Base-by-base conservation (phyloP, 1,139 yeast species). In the Saccharomycopsis hybrid region DNA sequence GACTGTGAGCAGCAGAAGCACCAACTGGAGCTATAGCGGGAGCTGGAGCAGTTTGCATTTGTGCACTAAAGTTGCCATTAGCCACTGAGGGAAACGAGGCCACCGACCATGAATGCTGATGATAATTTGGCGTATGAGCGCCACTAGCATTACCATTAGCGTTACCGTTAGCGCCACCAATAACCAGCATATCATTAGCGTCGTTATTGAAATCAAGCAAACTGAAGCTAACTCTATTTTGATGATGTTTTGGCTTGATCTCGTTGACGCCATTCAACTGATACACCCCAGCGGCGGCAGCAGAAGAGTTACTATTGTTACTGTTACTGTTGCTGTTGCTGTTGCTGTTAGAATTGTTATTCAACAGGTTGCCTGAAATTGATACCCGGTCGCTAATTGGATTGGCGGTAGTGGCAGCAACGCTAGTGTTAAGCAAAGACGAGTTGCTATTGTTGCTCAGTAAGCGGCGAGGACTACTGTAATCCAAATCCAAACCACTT, bases 21-120 rank as follows among this genome's bases (percentile, higher is more conserved):
- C n/a, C n/a, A n/a, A n/a, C n/a, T n/a, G n/a, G n/a, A n/a, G n/a
- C n/a, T n/a, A n/a, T n/a, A n/a, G n/a, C n/a, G 13, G 39, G 39
- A 25, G 7, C 32, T 13, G 13, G 4, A n/a, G 4, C 36, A 31
- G 36, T 30, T 30, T 5, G 29, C n/a, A 5, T 42, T 18, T 24
- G 44, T 7, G 32, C 24, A 5, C 33, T 9, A n/a, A n/a, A n/a
- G n/a, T n/a, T n/a, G n/a, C n/a, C 18, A 24, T 31, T 32, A 4
- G 44, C 28, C n/a, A 35, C 24, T 11, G 38, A 8, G 5, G 48
- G 46, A 33, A 48, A 49, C n/a, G 53, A 40, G n/a, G 51, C 46
- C 13, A 48, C 24, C n/a, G 55, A 53, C 54, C 52, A 50, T 5
- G 54, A 50, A 38, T 50, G 50, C 29, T 48, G 48, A 30, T 50